Conservation (phyloP, 31 red algal genomes). For the Endocladia muricata region DNA sequence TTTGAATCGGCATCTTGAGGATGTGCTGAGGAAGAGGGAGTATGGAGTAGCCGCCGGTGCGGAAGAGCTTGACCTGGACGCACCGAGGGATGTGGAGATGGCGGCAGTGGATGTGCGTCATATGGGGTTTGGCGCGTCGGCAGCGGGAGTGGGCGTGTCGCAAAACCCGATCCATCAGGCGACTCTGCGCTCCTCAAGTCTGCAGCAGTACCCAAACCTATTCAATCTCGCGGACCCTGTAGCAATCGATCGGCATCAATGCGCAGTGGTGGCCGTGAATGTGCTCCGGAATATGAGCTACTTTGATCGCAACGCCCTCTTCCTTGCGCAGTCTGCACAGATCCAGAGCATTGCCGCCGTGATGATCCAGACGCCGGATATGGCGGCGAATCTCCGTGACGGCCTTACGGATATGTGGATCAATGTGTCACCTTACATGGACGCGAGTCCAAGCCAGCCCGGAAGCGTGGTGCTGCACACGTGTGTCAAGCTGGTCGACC, state of each 20-base stretch:
- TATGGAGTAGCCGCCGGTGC: constrained; percentile 47
- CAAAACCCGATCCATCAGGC: constrained; percentile 3
- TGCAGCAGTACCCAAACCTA: constrained; percentile 59
- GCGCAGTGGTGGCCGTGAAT: constrained; percentile 63
- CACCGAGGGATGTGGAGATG: constrained; percentile 31
- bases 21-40: constrained; percentile 35
- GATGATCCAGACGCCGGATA: constrained; percentile 36
- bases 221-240: constrained; percentile 78
- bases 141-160: constrained; percentile 16
- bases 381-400: constrained; percentile 46
- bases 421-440: constrained; percentile 73
- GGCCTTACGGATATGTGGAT: constrained; percentile 86
- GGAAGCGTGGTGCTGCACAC: constrained; percentile 47
- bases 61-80: constrained; percentile 22
- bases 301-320: constrained; percentile 61
- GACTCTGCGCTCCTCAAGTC: constrained; percentile 16
- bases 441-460: constrained; percentile 20
- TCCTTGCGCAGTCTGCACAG: constrained; percentile 18
- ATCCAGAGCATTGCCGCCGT: constrained; percentile 48
- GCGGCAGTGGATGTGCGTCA: constrained; percentile 34
- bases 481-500: constrained; percentile 66
- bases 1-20: constrained; percentile 68
- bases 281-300: constrained; percentile 88
- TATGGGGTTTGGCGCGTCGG: constrained; percentile 9
- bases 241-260: constrained; percentile 57